Evolutionary conservation across 2,329 filamentous ascomycete genomes (phyloP).

Genomic region (Endoconidiophora polonica): DNA sequence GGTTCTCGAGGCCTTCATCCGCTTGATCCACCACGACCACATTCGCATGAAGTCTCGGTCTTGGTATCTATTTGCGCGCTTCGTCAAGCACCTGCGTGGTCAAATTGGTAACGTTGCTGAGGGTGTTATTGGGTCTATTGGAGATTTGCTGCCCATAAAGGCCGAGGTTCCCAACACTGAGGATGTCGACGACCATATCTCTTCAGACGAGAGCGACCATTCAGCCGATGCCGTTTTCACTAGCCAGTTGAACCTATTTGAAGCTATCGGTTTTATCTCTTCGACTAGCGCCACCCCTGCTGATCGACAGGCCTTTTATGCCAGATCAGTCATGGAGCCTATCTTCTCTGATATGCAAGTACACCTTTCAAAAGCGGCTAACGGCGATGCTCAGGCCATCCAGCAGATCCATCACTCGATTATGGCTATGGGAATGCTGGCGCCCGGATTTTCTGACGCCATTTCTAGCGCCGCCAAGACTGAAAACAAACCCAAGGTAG

Average conservation of each 20-base stretch:
- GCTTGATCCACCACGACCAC: constrained; percentile 74
- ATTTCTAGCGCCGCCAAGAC: constrained; percentile 25
- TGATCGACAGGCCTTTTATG: constrained; percentile 76
- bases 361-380: constrained; percentile 58
- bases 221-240: constrained; percentile 82
- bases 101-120: constrained; percentile 82
- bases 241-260: constrained; percentile 83
- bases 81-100: constrained; percentile 71
- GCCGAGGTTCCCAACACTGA: constrained; percentile 69
- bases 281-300: constrained; percentile 61
- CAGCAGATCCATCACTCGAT: constrained; percentile 93
- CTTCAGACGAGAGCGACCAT: constrained; percentile 79
- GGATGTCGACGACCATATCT: constrained; percentile 77
- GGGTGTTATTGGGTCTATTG: constrained; percentile 77
- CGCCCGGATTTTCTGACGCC: constrained; percentile 75
- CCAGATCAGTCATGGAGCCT: constrained; percentile 74
- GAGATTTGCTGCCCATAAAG: constrained; percentile 75
- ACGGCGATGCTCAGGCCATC: constrained; percentile 63
- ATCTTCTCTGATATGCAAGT: constrained; percentile 79
- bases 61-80: constrained; percentile 91
- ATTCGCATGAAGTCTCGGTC: constrained; percentile 76
- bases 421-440: constrained; percentile 84
- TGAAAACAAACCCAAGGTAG: constrained; percentile 23
- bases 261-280: constrained; percentile 83
- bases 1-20: constrained; percentile 81